Evolutionary conservation across 2,329 filamentous ascomycete genomes (phyloP).

Genomic region (Lojkania enalia): DNA sequence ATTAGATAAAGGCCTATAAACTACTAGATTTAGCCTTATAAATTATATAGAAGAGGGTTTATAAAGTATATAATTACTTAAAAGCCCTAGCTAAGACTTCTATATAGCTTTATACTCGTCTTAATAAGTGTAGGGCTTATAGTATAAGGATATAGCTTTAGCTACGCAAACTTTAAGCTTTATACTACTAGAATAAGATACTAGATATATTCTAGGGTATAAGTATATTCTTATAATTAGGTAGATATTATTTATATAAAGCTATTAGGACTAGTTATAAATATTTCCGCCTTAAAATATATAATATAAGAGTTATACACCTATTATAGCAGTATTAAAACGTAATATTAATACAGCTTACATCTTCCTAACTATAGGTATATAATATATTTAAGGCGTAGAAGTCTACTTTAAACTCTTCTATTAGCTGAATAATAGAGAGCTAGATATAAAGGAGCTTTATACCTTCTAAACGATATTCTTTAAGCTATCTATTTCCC

Average conservation of each 20-base stretch:
- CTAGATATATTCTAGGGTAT: slow-evolving; percentile 10
- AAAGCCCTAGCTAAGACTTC: slow-evolving; percentile 5
- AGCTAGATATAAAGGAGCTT: slow-evolving; percentile 16
- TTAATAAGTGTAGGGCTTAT: slow-evolving; percentile 7
- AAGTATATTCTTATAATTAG: slow-evolving; percentile 2
- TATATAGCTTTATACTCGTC: slow-evolving; percentile 8
- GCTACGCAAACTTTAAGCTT: slow-evolving; percentile 9
- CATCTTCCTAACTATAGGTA: slow-evolving; percentile 9
- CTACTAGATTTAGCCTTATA: slow-evolving; percentile 8
- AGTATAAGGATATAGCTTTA: slow-evolving; percentile 9
- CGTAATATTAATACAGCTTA: slow-evolving; percentile 9
- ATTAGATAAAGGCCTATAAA: slow-evolving; percentile 12
- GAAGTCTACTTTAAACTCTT: slow-evolving; percentile 16
- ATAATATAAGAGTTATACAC: no score
- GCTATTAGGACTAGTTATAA: slow-evolving; percentile 7
- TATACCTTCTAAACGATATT: slow-evolving; percentile 14
- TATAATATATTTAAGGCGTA: slow-evolving; percentile 10
- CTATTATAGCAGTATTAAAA: slow-evolving; percentile 10
- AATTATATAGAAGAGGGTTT: slow-evolving; percentile 8
- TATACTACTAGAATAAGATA: slow-evolving; percentile 7
- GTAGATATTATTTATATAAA: slow-evolving; percentile 8
- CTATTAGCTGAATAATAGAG: slow-evolving; percentile 10
- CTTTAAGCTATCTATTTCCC: slow-evolving; percentile 11
- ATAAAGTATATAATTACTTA: slow-evolving; percentile 11
- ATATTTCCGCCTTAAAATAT: no score